Evolutionary conservation across 2,329 filamentous ascomycete species (phyloP).

Genomic region (Fusarium sacchari): DNA sequence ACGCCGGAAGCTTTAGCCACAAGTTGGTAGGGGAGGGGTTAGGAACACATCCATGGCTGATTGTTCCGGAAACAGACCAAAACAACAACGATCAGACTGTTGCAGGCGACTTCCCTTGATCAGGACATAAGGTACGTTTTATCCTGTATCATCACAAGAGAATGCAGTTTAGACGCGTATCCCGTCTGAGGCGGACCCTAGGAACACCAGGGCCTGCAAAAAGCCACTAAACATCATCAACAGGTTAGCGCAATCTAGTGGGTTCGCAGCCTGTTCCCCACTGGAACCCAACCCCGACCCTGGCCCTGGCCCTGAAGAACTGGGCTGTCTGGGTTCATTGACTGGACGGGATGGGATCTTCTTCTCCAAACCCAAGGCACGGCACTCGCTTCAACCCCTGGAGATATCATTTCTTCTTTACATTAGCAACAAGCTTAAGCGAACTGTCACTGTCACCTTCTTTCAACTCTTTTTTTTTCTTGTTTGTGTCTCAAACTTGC

Average conservation of each 20-base stretch:
- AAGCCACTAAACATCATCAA: constrained; percentile 20
- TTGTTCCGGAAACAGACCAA: background rate
- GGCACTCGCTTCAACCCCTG: constrained; percentile 33
- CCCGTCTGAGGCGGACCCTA: background rate
- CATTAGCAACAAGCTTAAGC: constrained; percentile 22
- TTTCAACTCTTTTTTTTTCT: background rate
- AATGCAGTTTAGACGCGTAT: background rate
- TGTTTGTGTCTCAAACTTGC: background rate
- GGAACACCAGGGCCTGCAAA: background rate
- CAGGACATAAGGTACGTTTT: background rate
- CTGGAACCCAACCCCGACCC: constrained; percentile 6
- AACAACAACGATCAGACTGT: background rate
- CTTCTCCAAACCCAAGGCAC: constrained; percentile 30
- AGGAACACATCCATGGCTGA: background rate
- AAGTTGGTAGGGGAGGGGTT: background rate
- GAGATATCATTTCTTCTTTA: constrained; percentile 35
- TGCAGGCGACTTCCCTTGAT: background rate
- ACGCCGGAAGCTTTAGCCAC: background rate
- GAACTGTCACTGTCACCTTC: background rate
- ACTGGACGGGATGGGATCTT: constrained; percentile 29
- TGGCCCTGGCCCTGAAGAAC: background rate
- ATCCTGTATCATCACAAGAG: background rate
- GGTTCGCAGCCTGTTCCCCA: constrained; percentile 21
- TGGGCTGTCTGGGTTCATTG: background rate
- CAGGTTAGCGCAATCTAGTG: constrained; percentile 20